Base-by-base conservation (phyloP, 345 rosid genomes). In the Arabis alpina region DNA sequence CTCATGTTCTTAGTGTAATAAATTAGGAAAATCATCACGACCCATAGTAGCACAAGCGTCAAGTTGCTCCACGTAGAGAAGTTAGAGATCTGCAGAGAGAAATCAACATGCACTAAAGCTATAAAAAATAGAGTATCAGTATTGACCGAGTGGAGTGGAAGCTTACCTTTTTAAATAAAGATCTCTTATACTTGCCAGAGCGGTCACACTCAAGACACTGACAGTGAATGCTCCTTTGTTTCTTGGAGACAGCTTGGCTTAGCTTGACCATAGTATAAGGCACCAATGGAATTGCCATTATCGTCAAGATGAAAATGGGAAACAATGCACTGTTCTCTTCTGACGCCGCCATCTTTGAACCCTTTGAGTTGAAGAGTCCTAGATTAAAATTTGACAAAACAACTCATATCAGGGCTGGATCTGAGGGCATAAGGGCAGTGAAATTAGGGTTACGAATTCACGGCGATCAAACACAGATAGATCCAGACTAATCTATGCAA, bases 281-380 rank as follows among this genome's bases (percentile, higher is more conserved):
- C 81, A 95, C 93, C 52, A 92, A 66, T 28, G 98, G 97, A 63
- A 92, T 80, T 34, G 98, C 97, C 97, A 92, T 87, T 55, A 92
- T 90, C 41, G 99, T 95, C 83, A 95, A 82, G 64, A 95, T 87
- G 71, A 95, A 95, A 73, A 92, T 95, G 4, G 99, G 99, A 81
- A 95, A 95, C 84, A 92, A 55, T 0, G 90, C 83, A 69, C 93
- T 80, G 64, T 74, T 95, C 85, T 95, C 99, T 74, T 95, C 97
- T 0, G 97, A 83, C 12, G 96, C 90, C 69, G 96, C 98, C 98
- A 94, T 94, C 64, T 32, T 53, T 54, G 24, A 14, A 81, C 62
- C 73, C 75, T 71, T 81, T 64, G 60, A 27, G 72, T 55, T 24
- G 43, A 70, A 56, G 66, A 62, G 73, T 28, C 50, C 39, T 60